Conservation (phyloP, 2,329 filamentous ascomycete species). For the Monosporascus cannonballus region DNA sequence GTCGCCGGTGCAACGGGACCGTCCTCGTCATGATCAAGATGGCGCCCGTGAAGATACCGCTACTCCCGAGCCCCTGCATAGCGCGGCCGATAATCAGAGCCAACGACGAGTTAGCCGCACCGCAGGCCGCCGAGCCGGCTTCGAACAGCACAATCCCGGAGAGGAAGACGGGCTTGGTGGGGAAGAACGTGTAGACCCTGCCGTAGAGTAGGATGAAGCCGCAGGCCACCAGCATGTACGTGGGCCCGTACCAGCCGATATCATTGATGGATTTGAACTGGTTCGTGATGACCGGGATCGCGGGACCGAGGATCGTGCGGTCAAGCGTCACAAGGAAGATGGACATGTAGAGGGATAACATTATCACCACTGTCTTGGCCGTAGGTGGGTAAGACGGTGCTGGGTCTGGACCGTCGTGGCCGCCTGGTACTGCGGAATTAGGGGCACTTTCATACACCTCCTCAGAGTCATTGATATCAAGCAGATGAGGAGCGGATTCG, state of each 20-base stretch:
- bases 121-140: conserved; percentile 33
- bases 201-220: conserved; percentile 35
- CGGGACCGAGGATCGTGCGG: conserved; percentile 31
- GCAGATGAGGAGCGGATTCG: background rate
- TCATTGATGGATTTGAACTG: conserved; percentile 31
- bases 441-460: background rate
- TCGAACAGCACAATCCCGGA: conserved; percentile 28
- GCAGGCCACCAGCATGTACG: conserved; percentile 30
- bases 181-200: conserved; percentile 33
- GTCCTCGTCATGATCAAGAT: conserved; percentile 28
- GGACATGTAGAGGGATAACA: conserved; percentile 28
- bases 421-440: background rate
- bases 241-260: conserved; percentile 35
- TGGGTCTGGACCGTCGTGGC: background rate
- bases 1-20: conserved; percentile 27
- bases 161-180: conserved; percentile 28
- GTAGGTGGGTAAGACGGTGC: background rate
- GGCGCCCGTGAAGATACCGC: conserved; percentile 32
- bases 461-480: background rate
- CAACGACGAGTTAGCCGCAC: conserved; percentile 31
- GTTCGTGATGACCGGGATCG: conserved; percentile 33
- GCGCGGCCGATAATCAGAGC: conserved; percentile 35
- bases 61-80: conserved; percentile 32
- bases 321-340: conserved; percentile 35
- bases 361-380: conserved; percentile 16